Evolutionary conservation across 139 green algal genomes (phyloP), one percentile per base, ranked within the genome.

Genomic region (Micromonas commoda): DNA sequence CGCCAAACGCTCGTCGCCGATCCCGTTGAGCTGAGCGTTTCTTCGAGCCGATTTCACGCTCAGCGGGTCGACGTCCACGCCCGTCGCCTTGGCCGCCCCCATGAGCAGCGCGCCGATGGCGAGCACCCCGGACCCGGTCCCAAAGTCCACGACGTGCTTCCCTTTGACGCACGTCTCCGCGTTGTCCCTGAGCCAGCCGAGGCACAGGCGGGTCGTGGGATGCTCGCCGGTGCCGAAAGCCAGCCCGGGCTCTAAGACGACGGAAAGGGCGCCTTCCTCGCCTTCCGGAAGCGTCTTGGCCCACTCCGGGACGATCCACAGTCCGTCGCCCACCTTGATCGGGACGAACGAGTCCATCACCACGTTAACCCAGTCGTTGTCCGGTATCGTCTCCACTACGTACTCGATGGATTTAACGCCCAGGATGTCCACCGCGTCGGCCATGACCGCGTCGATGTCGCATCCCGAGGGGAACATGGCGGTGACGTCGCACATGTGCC

Each of bases 171-270:
- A 31, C 21, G 35, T 28, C 53, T 66, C 29, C 3, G 73, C 28
- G 64, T 0, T 39, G 2, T 39, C 61, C 54, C 38, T 85, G 63
- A 86, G 84, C 77, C 35, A 86, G n/a, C 35, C 34, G 54, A 97
- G 82, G 82, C 93, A 97, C 28, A 96, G 82, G 19, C 89, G 86
- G 1, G 93, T 97, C 33, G 93, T 97, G 4, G 92, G 88, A 73
- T 97, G 92, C 74, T 96, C 91, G 1, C 92, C 92, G 1, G 93
- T 97, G 39, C 93, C 93, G 74, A 97, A 97, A 0, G 93, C 91
- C 32, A 97, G 78, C 0, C 93, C 93, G 20, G 93, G 91, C 45
- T 89, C 83, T 66, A 97, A 77, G 0, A 86, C 76, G 35, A 96
- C 86, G 79, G 89, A 91, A 31, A 90, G 61, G 0, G 85, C 89